Percentiles rank a stretch among this genome's conserved stretches.
These are phyloP conservation scores for Botrytis fragariae DNA, from an alignment of 2,329 filamentous ascomycete species.

Conservation along the genomic window DNA sequence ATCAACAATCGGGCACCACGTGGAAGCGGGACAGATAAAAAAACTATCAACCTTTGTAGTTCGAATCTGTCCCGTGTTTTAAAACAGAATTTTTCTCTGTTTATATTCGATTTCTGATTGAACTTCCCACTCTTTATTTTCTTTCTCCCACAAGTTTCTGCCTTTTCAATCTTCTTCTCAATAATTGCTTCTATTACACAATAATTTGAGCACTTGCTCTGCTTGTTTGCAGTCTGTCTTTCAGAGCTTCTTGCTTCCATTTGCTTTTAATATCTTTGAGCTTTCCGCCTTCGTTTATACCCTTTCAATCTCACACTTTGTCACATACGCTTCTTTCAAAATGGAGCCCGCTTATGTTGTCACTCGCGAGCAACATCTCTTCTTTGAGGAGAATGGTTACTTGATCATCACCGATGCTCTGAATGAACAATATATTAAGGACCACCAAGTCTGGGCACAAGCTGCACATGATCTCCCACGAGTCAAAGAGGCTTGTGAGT, in stretches of 20 bases:
- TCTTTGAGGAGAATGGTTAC: slow-evolving; percentile 37
- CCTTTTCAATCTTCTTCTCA: not conserved
- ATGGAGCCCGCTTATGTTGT: not conserved
- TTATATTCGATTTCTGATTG: not conserved
- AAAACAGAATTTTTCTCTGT: not conserved
- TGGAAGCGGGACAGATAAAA: not conserved
- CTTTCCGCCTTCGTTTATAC: not conserved
- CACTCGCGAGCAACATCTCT: slow-evolving; percentile 7
- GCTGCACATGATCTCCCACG: slow-evolving; percentile 40
- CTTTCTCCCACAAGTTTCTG: not conserved
- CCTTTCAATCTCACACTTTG: not conserved
- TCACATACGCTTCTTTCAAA: not conserved
- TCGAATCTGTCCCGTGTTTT: not conserved
- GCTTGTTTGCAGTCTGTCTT: not conserved
- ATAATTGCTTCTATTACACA: too few species aligned
- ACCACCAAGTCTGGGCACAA: slow-evolving; percentile 38
- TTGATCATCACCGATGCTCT: slow-evolving; percentile 35
- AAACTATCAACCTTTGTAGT: not conserved
- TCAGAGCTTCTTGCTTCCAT: not conserved
- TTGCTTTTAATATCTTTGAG: not conserved
- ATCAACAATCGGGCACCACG: not conserved
- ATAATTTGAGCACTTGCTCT: not conserved
- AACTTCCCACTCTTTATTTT: not conserved
- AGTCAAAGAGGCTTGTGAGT: slow-evolving; percentile 28
- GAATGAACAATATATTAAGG: slow-evolving; percentile 25